Evolutionary conservation across 345 rosid species (phyloP), one percentile per base, ranked within the genome.

Genomic region (Salix exigua): DNA sequence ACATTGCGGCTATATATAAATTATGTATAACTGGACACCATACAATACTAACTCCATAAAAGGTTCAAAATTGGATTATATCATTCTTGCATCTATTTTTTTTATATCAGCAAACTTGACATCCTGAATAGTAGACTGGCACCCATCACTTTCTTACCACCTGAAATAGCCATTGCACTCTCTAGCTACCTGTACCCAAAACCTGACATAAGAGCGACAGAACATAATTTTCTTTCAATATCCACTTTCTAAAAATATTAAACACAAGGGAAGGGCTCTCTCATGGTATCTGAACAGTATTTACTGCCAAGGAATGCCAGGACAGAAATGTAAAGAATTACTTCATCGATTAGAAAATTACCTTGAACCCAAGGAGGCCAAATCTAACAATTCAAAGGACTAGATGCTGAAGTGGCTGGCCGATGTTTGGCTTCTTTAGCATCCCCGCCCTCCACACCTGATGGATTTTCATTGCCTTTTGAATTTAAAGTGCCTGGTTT

Each of bases 401-500:
- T 48, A 12, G 26, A 58, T 4, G 70, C 65, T 16, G 62, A 33
- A 31, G 74, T 53, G 48, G 25, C 44, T 23, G 55, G 71, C 46
- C 42, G 63, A 35, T 25, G 65, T 68, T 79, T 79, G 64, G 50
- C 70, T 73, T 78, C 81, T 40, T 78, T 78, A 5, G 66, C 73
- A 19, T 73, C 70, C 55, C 48, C 25, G 21, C 44, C 44, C 11
- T 73, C 82, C 21, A 66, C 33, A 48, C 63, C 71, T 23, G 23
- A 11, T 25, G 62, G 37, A 70, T 55, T 73, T 55, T 79, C 84
- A 63, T 77, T 78, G 8, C 74, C 60, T 62, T 75, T 83, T 11
- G 67, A 66, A 84, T 69, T 82, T 50, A 84, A 73, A 9, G 83
- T 50, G 25, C 77, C 74, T 0, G 86, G 85, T 48, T 40, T 78